These are phyloP conservation scores for Fusarium luffae DNA, from an alignment of 2,329 filamentous ascomycete species.

Conservation along the genomic window DNA sequence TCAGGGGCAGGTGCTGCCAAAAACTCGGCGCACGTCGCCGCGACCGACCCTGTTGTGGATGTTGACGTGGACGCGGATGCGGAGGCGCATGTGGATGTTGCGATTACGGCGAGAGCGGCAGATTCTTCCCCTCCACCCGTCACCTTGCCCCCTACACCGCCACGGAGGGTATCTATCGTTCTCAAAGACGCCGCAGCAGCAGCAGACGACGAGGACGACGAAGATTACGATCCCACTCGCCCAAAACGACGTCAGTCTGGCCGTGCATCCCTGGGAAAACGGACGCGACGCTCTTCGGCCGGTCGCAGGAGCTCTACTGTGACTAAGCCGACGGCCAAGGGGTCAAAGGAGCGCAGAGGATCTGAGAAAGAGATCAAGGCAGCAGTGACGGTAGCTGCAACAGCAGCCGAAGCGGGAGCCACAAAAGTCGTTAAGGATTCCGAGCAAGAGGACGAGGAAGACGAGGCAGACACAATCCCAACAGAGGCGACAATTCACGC, in stretches of 20 bases:
- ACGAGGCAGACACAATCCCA: constrained; percentile 16
- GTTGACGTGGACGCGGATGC: constrained; percentile 22
- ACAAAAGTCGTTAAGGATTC: constrained; percentile 19
- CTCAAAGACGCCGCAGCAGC: constrained; percentile 48
- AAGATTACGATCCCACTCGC: constrained; percentile 57
- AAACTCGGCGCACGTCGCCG: constrained; percentile 39
- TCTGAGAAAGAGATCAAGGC: constrained; percentile 21
- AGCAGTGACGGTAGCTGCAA: not conserved
- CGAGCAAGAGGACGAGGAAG: constrained; percentile 21
- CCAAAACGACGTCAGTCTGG: constrained; percentile 50
- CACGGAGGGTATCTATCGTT: constrained; percentile 42
- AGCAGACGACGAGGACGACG: constrained; percentile 53
- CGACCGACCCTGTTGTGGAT: constrained; percentile 41
- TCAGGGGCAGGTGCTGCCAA: constrained; percentile 48
- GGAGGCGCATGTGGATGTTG: constrained; percentile 39
- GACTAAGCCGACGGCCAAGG: constrained; percentile 38
- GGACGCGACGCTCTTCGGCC: constrained; percentile 42
- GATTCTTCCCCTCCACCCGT: constrained; percentile 40
- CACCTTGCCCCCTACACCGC: constrained; percentile 42
- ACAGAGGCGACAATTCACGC: constrained; percentile 34
- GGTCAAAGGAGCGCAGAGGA: constrained; percentile 28
- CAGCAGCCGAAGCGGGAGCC: not conserved
- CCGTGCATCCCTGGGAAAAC: constrained; percentile 48
- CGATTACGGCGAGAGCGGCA: constrained; percentile 33
- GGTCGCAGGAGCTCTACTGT: constrained; percentile 39